These are phyloP conservation scores for Arctium minus DNA, from an alignment of 129 eudicot genomes.

Conservation along the genomic window DNA sequence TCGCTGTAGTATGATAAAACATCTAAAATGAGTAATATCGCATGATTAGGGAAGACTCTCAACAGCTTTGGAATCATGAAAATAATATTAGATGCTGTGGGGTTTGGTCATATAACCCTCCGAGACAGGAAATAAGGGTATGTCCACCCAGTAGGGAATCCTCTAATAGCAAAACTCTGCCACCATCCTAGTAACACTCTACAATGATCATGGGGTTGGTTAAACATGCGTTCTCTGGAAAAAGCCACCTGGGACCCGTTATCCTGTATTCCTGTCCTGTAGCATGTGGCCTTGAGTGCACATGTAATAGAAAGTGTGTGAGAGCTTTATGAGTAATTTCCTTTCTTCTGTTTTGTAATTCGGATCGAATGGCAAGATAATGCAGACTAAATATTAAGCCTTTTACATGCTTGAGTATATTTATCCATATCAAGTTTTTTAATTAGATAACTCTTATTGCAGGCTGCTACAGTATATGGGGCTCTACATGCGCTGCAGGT, in stretches of 20 bases:
- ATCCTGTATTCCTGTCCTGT: no score
- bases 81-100: neutral
- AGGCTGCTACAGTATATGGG: slow-evolving; percentile 94
- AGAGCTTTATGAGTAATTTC: neutral
- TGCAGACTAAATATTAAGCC: neutral
- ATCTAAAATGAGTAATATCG: neutral
- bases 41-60: neutral
- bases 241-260: no score
- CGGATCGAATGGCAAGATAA: neutral
- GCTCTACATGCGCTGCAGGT: slow-evolving; percentile 97
- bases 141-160: no score
- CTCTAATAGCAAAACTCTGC: no score
- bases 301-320: no score
- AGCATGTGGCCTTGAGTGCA: no score
- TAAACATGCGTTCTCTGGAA: no score
- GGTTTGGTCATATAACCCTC: neutral
- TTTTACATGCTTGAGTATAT: neutral
- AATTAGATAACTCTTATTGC: slow-evolving; percentile 28
- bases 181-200: no score
- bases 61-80: neutral
- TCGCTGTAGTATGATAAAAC: neutral
- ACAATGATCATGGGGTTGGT: no score
- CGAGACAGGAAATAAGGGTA: no score
- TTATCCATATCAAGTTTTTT: slow-evolving; percentile 11
- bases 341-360: neutral